Base-by-base conservation (phyloP, 148 eudicot species). In the Chenopodium formosanum region DNA sequence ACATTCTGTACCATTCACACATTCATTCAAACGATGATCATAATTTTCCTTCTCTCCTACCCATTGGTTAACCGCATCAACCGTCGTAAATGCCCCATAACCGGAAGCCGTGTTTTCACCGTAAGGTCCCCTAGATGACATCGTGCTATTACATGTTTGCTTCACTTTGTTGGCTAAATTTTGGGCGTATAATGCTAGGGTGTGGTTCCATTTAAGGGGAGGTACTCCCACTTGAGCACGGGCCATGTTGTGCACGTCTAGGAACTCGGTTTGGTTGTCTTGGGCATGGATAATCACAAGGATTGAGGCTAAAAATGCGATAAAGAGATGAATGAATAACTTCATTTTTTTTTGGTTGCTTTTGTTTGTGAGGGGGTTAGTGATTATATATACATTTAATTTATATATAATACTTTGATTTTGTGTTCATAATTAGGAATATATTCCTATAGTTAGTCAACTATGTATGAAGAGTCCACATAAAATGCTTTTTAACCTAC, bases 31-130 rank as follows among this genome's bases (percentile, higher is more conserved):
- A 1, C 67, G 17, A 58, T 86, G 86, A 20, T 80, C 78, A 81
- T 86, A 86, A 32, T 86, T 58, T 3, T 40, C 17, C 37, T 74
- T 80, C 68, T 86, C 88, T 12, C n/a, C 69, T 3, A 73, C 72
- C 86, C 88, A 86, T 1, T 56, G 70, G 10, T 11, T 22, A 4
- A 83, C 84, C 12, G 86, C 88, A 17, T 53, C 76, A 1, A 2
- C 50, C 0, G 47, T 73, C 7, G 75, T 66, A 53, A 60, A 77
- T 0, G 88, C 83, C 11, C 65, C 84, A 7, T 80, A 83, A 1
- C 84, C 86, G 9, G 70, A 48, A 5, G 73, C 84, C 46, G 72
- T 80, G 75, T 86, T 86, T 78, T 86, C 88, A 7, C 88, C 88
- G 46, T 86, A 86, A 0, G 86, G 88, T 2, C 82, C 81, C 5